Evolutionary conservation across 2,329 filamentous ascomycete species (phyloP).

Genomic region (Alternaria rosae): DNA sequence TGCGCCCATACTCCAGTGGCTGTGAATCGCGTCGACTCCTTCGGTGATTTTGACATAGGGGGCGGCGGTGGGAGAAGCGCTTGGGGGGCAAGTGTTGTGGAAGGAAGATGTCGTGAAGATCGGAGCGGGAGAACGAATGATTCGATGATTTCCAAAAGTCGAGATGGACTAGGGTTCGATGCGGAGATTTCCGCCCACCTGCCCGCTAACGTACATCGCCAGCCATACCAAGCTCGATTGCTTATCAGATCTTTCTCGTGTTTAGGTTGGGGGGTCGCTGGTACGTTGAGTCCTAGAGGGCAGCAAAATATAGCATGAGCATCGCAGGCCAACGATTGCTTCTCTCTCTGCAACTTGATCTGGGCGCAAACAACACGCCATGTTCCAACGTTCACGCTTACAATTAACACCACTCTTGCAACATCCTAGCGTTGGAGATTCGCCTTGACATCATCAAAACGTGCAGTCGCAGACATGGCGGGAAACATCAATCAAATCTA

Average conservation of each 20-base stretch:
- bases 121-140: constrained; percentile 38
- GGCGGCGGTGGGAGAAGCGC: constrained; percentile 6
- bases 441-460: background rate
- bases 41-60: constrained; percentile 70
- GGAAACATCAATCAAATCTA: constrained; percentile 30
- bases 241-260: background rate
- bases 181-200: constrained; percentile 39
- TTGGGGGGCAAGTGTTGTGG: constrained; percentile 9
- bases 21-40: constrained; percentile 82
- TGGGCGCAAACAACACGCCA: constrained; percentile 17
- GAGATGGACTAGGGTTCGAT: constrained; percentile 30
- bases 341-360: constrained; percentile 11
- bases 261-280: background rate
- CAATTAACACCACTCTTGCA: background rate
- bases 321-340: background rate
- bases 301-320: background rate
- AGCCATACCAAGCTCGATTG: background rate
- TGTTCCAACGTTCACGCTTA: constrained; percentile 9
- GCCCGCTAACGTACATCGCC: constrained; percentile 18
- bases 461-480: constrained; percentile 36
- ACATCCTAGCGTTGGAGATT: background rate
- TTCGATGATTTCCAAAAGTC: constrained; percentile 45
- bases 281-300: background rate
- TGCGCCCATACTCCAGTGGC: constrained; percentile 73
- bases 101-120: constrained; percentile 18